Conservation (phyloP, 2,329 filamentous ascomycete genomes). For the Aspergillus melleus region DNA sequence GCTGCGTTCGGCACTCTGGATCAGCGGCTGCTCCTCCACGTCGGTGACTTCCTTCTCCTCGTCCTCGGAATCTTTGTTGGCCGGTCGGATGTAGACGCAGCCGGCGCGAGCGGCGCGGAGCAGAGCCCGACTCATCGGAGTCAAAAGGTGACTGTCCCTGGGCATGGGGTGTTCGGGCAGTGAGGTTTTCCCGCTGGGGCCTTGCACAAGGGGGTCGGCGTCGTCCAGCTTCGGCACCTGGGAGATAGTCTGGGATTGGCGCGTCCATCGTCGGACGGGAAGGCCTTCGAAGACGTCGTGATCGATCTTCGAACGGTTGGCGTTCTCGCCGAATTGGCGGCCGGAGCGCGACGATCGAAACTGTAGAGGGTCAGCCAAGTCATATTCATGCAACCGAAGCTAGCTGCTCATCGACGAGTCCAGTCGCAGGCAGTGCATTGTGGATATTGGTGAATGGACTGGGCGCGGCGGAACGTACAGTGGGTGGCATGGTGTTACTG, state of each 20-base stretch:
- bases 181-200: conserved; percentile 26
- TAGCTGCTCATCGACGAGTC: background rate
- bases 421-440: background rate
- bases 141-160: conserved; percentile 75
- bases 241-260: conserved; percentile 67
- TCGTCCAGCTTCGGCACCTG: conserved; percentile 66
- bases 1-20: conserved; percentile 42
- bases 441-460: background rate
- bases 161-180: conserved; percentile 83
- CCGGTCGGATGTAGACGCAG: conserved; percentile 70
- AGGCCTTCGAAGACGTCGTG: conserved; percentile 72
- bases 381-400: background rate
- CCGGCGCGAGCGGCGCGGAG: conserved; percentile 78
- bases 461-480: conserved; percentile 28
- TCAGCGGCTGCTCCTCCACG: conserved; percentile 31
- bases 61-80: conserved; percentile 40
- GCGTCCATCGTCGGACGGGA: conserved; percentile 87
- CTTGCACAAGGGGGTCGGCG: conserved; percentile 33
- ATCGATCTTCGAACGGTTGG: conserved; percentile 52
- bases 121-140: conserved; percentile 77
- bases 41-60: conserved; percentile 39
- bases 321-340: conserved; percentile 54
- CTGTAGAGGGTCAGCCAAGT: conserved; percentile 35
- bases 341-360: conserved; percentile 59
- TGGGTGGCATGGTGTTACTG: conserved; percentile 32